Base-by-base conservation (phyloP, 2,329 filamentous ascomycete species). In the Colletotrichum gloeosporioides region DNA sequence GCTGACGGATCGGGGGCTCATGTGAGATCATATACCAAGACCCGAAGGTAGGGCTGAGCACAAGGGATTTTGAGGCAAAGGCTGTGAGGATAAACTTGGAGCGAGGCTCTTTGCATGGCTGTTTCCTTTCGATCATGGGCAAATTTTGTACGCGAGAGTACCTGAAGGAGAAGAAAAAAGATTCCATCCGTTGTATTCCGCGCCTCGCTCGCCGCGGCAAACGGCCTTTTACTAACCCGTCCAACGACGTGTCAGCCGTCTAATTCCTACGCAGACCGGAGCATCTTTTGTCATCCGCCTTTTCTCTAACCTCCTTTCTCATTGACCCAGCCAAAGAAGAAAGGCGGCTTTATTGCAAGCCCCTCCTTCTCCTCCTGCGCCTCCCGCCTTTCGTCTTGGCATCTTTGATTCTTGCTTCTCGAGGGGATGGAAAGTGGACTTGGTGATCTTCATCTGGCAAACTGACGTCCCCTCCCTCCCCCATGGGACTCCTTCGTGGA, bases 371-470 rank as follows among this genome's bases (percentile, higher is more conserved):
- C 53, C 55, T 44, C 63, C 31, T 73, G 73, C 73, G 73, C 44
- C 69, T 53, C 39, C 49, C 29, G 32, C 66, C 59, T 57, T 9
- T 29, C 22, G 55, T 39, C 73, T 76, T 76, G 73, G 70, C 73
- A 44, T 57, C n/a, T 65, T 61, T 53, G 15, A 32, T 32, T 22
- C 44, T n/a, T 27, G 65, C 44, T 32, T 55, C 44, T 32, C 44
- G 66, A 36, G 10, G 22, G 22, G 22, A 31, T 15, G 27, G 25
- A 55, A 16, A 22, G 66, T 70, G 55, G 27, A 53, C 53, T 61
- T 55, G 57, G 68, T 63, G 68, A 63, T 70, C 68, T 63, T 63
- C 68, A 70, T 63, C 57, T 63, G 68, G 29, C 34, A 32, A 3
- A 53, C 44, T 22, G 44, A 53, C n/a, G 44, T n/a, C 44, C 39